Evolutionary conservation across 345 rosid species (phyloP), one percentile per base, ranked within the genome.

Genomic region (Eucalyptus pauciflora): DNA sequence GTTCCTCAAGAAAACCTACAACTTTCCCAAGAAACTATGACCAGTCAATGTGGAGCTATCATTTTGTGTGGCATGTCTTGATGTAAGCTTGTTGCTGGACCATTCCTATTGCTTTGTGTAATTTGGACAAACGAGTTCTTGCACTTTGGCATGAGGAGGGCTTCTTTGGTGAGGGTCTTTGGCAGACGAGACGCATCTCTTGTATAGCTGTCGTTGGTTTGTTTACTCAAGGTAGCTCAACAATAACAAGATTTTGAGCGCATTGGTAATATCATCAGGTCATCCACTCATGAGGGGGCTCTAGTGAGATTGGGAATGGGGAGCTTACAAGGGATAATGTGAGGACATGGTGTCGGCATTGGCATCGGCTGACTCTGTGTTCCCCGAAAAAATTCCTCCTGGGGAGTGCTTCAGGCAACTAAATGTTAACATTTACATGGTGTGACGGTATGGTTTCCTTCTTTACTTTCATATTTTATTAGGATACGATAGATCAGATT

Each of bases 1-100:
- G 92, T 98, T 97, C 92, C 96, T 98, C 8, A 98, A 98, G 95
- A 98, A 96, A 91, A 93, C 94, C 6, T 97, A 97, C 89, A 94
- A 96, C 93, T 93, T 96, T 93, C 99, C 99, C 5, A 97, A 91
- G 94, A 97, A 95, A 93, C 94, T 96, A 37, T 93, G 88, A 92
- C 49, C 62, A 50, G 49, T 58, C 1, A 27, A 31, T 49, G 18
- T 69, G 60, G 58, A 37, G 50, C 76, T 31, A 62, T 46, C 88
- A 45, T 49, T 87, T 86, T 56, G 45, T 86, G 62, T 25, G 17
- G 87, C 64, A 31, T 9, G 46, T 41, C 25, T 76, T 76, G 83
- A 20, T 76, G 48, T 76, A 37, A 76, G 27, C 83, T 76, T 37
- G 48, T 41, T 37, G 83, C 48, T 76, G 83, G 83, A 76, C 48